Percentiles rank a stretch among this genome's conserved stretches.
Evolutionary conservation across 2,329 filamentous ascomycete species (phyloP).

Genomic region (Clonostachys solani): DNA sequence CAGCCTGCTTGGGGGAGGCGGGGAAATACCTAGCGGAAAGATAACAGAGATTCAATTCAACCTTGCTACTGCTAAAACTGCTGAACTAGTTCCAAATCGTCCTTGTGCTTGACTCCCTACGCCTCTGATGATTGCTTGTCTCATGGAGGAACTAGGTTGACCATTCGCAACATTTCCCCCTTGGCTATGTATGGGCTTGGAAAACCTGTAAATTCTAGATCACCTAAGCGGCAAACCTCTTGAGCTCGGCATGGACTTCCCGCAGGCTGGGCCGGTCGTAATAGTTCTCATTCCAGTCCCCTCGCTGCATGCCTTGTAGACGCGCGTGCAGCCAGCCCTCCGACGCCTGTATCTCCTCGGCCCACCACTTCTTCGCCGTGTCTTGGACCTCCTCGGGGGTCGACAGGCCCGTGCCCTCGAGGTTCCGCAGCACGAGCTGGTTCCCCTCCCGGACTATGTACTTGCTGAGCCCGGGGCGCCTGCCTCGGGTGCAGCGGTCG

Average conservation of each 20-base stretch:
- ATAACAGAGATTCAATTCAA: too few species aligned
- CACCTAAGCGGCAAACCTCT: constrained; percentile 8
- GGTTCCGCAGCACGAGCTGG: constrained; percentile 36
- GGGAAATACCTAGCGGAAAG: too few species aligned
- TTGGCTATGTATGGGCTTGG: too few species aligned
- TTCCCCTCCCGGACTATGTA: constrained; percentile 38
- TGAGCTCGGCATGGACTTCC: constrained; percentile 31
- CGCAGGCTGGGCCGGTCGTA: constrained; percentile 41
- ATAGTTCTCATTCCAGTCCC: constrained; percentile 45
- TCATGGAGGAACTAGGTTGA: too few species aligned
- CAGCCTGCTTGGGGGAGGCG: too few species aligned
- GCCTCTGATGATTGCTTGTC: too few species aligned
- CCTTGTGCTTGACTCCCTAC: too few species aligned
- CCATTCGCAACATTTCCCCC: too few species aligned
- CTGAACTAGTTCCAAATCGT: too few species aligned
- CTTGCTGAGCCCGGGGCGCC: constrained; percentile 36
- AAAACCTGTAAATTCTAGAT: too few species aligned
- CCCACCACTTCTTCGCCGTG: constrained; percentile 43
- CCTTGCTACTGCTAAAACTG: too few species aligned
- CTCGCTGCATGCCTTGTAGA: constrained; percentile 26
- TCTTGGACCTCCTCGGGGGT: constrained; percentile 26
- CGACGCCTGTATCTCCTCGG: constrained; percentile 37
- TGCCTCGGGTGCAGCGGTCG: constrained; percentile 45
- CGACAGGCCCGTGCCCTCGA: constrained; percentile 21
- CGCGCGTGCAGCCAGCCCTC: constrained; percentile 40